A percentile compares a stretch with the other conserved stretches of the same genome.
These are phyloP conservation scores for Calcarisporium arbuscula DNA, from an alignment of 2,329 filamentous ascomycete species.

Conservation along the genomic window DNA sequence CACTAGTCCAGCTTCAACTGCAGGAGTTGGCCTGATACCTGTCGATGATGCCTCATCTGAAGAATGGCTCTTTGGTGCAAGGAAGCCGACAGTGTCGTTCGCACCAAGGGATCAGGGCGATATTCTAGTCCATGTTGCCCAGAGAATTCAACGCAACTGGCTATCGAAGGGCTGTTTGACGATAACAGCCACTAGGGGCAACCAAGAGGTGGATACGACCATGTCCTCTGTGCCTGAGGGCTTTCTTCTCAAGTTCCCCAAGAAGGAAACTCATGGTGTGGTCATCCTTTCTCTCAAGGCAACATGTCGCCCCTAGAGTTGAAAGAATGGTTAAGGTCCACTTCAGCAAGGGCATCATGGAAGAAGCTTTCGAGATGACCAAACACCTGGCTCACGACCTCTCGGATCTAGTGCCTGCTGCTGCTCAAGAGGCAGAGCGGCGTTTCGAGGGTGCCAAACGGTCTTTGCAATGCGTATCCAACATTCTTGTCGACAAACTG, in stretches of 20 bases:
- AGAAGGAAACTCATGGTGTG: constrained; percentile 49
- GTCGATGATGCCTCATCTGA: constrained; percentile 21
- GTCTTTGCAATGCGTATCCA: constrained; percentile 23
- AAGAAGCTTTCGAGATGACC: constrained; percentile 37
- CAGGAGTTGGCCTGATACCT: constrained; percentile 21
- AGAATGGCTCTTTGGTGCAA: constrained; percentile 28
- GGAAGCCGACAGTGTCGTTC: constrained; percentile 24
- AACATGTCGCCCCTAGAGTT: constrained; percentile 51
- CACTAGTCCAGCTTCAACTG: constrained; percentile 11
- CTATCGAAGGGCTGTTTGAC: constrained; percentile 50
- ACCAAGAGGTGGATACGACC: constrained; percentile 40
- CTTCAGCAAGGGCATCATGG: constrained; percentile 45
- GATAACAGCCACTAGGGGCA: constrained; percentile 46
- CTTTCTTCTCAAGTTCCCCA: constrained; percentile 45
- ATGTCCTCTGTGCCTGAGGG: constrained; percentile 43
- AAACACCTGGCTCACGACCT: constrained; percentile 36
- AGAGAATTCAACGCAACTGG: constrained; percentile 45
- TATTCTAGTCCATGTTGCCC: constrained; percentile 48
- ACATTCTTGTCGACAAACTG: constrained; percentile 16
- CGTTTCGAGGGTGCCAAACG: constrained; percentile 27
- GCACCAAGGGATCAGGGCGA: constrained; percentile 35
- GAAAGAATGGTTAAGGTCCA: constrained; percentile 56
- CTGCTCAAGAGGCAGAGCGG: constrained; percentile 32
- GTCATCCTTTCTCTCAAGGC: constrained; percentile 53
- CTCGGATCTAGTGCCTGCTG: constrained; percentile 31